Evolutionary conservation across 257 asterid species (phyloP).

Genomic region (Solanum corneliomulleri): DNA sequence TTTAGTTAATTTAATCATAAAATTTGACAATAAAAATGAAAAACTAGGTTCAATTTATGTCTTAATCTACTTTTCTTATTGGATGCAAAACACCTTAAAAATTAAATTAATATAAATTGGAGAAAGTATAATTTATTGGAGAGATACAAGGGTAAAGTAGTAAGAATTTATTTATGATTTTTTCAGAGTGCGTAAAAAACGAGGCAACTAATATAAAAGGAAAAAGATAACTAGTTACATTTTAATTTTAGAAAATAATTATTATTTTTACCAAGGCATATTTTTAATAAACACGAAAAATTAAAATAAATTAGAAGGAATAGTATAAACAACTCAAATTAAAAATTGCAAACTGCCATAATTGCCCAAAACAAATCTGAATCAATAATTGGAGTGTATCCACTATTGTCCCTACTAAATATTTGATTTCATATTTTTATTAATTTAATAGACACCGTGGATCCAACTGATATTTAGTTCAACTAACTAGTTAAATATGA

Average conservation of each 20-base stretch:
- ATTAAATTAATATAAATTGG: no score
- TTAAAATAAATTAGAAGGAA: background rate
- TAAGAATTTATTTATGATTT: no score
- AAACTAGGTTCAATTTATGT: no score
- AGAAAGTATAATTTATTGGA: background rate
- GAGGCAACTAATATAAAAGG: no score
- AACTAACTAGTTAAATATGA: background rate
- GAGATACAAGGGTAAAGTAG: background rate
- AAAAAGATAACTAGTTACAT: no score
- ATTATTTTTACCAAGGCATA: no score
- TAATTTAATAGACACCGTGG: background rate
- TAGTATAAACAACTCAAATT: background rate
- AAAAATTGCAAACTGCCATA: background rate
- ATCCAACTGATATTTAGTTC: background rate
- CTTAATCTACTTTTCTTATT: no score
- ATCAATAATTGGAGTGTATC: background rate
- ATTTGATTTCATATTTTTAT: background rate
- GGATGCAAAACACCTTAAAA: no score
- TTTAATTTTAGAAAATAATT: no score
- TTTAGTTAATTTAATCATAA: no score
- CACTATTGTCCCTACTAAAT: background rate
- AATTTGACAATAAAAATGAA: no score
- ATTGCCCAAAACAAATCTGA: background rate
- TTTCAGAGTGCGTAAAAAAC: no score
- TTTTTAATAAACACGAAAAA: background rate